Evolutionary conservation across 441 rosid species (phyloP).

Genomic region (Arabidopsis hybrid): DNA sequence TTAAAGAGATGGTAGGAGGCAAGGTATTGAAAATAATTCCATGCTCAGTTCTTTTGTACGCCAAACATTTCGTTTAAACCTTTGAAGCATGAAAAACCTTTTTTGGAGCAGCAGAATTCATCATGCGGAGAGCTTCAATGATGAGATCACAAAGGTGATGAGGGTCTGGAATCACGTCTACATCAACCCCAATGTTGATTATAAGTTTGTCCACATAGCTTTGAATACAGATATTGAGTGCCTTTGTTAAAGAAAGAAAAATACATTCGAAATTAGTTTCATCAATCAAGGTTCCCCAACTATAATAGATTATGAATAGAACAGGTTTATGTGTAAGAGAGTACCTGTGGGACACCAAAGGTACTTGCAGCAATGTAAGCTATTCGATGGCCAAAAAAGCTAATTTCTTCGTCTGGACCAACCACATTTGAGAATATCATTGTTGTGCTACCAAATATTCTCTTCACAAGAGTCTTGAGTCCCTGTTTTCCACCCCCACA

Average conservation of each 20-base stretch:
- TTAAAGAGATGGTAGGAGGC: no score
- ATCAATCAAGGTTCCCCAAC: no score
- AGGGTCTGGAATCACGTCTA: constrained; percentile 66
- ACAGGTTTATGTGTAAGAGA: neutral
- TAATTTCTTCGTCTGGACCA: constrained; percentile 76
- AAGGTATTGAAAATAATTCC: no score
- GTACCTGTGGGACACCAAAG: constrained; percentile 73
- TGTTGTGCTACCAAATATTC: constrained; percentile 55
- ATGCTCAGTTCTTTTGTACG: neutral
- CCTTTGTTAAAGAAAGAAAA: constrained; percentile 44
- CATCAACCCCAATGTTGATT: constrained; percentile 62
- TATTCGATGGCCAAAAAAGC: constrained; percentile 67
- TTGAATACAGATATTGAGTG: constrained; percentile 59
- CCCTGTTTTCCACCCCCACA: constrained; percentile 43
- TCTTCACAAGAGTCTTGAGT: constrained; percentile 46
- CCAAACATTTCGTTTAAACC: neutral
- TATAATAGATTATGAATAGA: no score
- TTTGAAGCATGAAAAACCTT: neutral
- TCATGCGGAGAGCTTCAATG: constrained; percentile 56
- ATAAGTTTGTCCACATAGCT: constrained; percentile 69
- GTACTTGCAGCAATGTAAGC: constrained; percentile 69
- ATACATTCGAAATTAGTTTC: no score
- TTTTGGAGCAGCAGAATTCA: constrained; percentile 45
- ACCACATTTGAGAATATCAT: constrained; percentile 64
- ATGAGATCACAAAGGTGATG: constrained; percentile 59